These are phyloP conservation scores for Scopulariopsis brevicaulis DNA, from an alignment of 2,329 filamentous ascomycete genomes.

Conservation along the genomic window DNA sequence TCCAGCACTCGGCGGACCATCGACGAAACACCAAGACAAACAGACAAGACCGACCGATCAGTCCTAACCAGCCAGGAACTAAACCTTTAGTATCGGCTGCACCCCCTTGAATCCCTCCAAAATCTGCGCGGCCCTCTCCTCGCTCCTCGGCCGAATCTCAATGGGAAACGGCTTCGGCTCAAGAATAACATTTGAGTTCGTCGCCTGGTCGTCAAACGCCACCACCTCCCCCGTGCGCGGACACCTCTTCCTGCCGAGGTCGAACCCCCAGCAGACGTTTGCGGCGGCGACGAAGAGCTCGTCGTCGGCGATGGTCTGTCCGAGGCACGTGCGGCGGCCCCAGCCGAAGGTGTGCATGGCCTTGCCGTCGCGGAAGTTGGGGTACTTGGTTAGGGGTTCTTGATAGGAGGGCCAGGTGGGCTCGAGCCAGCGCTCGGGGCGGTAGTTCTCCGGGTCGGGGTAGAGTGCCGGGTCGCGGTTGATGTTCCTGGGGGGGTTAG, in stretches of 20 bases:
- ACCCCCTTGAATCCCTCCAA: slow-evolving; percentile 23
- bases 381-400: slow-evolving; percentile 50
- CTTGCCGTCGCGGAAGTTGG: slow-evolving; percentile 45
- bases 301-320: slow-evolving; percentile 50
- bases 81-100: slow-evolving; percentile 17
- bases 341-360: slow-evolving; percentile 55
- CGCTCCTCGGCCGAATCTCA: slow-evolving; percentile 27
- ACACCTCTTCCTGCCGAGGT: slow-evolving; percentile 26
- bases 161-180: slow-evolving; percentile 36
- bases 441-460: slow-evolving; percentile 51
- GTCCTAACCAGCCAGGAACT: not conserved
- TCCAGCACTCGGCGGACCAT: not conserved
- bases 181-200: slow-evolving; percentile 39
- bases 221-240: slow-evolving; percentile 27
- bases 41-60: too few species aligned
- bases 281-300: slow-evolving; percentile 41
- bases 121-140: slow-evolving; percentile 23
- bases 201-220: slow-evolving; percentile 35
- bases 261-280: slow-evolving; percentile 36
- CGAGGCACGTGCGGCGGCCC: slow-evolving; percentile 51
- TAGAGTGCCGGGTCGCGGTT: slow-evolving; percentile 47
- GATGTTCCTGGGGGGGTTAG: slow-evolving; percentile 29
- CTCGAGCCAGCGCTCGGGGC: slow-evolving; percentile 52
- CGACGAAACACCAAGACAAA: not conserved
- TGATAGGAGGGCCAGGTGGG: slow-evolving; percentile 53